Percentiles rank a stretch among this genome's conserved stretches.
Conservation (phyloP, 2,329 filamentous ascomycete genomes). For the Aureobasidium pullulans region DNA sequence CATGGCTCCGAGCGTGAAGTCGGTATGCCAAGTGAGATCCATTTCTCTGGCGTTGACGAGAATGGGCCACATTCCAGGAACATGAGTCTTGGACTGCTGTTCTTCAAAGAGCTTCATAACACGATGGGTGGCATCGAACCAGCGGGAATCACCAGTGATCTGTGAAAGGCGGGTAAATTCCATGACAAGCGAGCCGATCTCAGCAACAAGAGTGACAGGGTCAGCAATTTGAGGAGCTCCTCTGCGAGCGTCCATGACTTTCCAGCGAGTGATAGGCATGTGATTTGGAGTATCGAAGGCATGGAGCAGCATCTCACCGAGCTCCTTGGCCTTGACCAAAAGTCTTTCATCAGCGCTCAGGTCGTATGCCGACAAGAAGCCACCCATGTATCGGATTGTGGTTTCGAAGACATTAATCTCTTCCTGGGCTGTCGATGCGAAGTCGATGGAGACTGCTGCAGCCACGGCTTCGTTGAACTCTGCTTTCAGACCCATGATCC, state of each 20-base stretch:
- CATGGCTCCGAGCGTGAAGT: constrained; percentile 31
- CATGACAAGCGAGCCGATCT: constrained; percentile 41
- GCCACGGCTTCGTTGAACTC: constrained; percentile 40
- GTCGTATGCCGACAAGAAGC: constrained; percentile 30
- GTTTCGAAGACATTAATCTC: constrained; percentile 44
- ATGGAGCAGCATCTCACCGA: constrained; percentile 38
- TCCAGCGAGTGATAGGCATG: constrained; percentile 41
- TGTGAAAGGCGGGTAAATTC: constrained; percentile 43
- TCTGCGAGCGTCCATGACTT: constrained; percentile 31
- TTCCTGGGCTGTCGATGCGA: constrained; percentile 31
- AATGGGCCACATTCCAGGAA: constrained; percentile 44
- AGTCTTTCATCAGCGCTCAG: constrained; percentile 28
- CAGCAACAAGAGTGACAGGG: constrained; percentile 35
- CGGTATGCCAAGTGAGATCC: constrained; percentile 35
- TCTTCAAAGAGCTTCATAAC: constrained; percentile 35
- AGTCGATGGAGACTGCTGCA: constrained; percentile 37
- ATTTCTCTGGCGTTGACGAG: constrained; percentile 33
- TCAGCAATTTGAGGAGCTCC: constrained; percentile 35
- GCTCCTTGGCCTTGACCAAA: constrained; percentile 30
- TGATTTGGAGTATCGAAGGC: constrained; percentile 42
- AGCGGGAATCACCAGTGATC: constrained; percentile 38
- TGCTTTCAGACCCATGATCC: constrained; percentile 58
- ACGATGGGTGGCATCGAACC: constrained; percentile 39
- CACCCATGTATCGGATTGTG: constrained; percentile 37
- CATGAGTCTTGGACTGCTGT: constrained; percentile 35